These are phyloP conservation scores for Ceriops decandra DNA, from an alignment of 345 rosid genomes.

Conservation along the genomic window DNA sequence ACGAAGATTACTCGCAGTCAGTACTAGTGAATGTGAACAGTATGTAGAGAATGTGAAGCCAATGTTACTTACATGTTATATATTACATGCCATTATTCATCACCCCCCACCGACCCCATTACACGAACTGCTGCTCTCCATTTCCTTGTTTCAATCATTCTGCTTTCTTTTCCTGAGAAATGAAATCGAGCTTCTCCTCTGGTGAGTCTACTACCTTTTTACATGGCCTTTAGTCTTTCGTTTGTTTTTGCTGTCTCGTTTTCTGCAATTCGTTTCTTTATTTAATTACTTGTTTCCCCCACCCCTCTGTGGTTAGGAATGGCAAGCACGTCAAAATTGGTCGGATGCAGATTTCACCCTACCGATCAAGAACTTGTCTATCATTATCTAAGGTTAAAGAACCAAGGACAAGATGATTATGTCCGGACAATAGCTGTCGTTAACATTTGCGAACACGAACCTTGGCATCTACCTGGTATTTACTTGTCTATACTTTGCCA, in stretches of 20 bases:
- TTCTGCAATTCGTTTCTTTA: background rate
- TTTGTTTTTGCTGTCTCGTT: background rate
- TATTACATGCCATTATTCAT: no score
- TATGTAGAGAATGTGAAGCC: no score
- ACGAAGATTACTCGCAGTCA: no score
- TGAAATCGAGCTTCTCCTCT: slow-evolving; percentile 4
- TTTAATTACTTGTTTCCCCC: background rate
- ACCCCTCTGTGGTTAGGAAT: background rate
- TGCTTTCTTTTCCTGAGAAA: slow-evolving; percentile 10
- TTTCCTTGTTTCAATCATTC: no score
- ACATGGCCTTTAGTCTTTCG: background rate
- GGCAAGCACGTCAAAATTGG: background rate
- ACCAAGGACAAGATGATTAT: background rate
- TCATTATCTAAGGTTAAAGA: slow-evolving; percentile 29
- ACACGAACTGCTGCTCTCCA: no score
- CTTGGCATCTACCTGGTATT: slow-evolving; percentile 46
- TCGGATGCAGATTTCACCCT: slow-evolving; percentile 38
- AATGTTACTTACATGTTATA: no score
- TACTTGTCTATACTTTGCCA: background rate
- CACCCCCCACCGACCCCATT: background rate
- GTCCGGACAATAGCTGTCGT: slow-evolving; percentile 25
- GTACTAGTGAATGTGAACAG: no score
- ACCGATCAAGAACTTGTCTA: slow-evolving; percentile 38
- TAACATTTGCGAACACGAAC: slow-evolving; percentile 37
- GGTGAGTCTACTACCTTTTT: background rate